These are phyloP conservation scores for Crucibulum laeve DNA, from an alignment of 768 basidiomycete genomes.

Conservation along the genomic window DNA sequence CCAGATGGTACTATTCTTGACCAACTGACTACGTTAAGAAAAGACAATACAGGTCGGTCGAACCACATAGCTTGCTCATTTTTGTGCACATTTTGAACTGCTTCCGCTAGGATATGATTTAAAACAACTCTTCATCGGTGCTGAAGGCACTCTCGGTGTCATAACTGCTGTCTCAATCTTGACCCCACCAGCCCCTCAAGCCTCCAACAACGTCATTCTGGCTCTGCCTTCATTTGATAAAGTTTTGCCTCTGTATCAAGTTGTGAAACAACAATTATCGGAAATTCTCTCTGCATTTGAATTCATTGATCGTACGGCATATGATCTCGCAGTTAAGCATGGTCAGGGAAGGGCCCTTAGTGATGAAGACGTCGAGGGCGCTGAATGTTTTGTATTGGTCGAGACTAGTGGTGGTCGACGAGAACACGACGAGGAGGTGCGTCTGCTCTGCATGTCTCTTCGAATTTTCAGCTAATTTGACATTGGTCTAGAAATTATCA, in stretches of 20 bases:
- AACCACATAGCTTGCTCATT: not conserved
- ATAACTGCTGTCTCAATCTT: slow-evolving; percentile 95
- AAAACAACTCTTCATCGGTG: slow-evolving; percentile 97
- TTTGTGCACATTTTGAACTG: slow-evolving; percentile 3
- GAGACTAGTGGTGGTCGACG: slow-evolving; percentile 93
- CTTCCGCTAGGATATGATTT: slow-evolving; percentile 95
- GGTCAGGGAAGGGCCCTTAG: slow-evolving; percentile 75
- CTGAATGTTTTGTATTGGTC: slow-evolving; percentile 86
- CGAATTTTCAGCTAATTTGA: not conserved
- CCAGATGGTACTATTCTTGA: slow-evolving; percentile 92
- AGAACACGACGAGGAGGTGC: slow-evolving; percentile 91
- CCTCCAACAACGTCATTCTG: slow-evolving; percentile 89
- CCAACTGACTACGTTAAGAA: slow-evolving; percentile 84
- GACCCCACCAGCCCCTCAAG: slow-evolving; percentile 76
- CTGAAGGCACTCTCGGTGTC: slow-evolving; percentile 94
- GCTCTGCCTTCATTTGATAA: slow-evolving; percentile 85
- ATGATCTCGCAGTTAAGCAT: slow-evolving; percentile 80
- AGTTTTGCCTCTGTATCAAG: slow-evolving; percentile 80
- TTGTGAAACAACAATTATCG: slow-evolving; percentile 76
- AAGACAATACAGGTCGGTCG: slow-evolving; percentile 89
- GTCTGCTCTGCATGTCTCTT: slow-evolving; percentile 5
- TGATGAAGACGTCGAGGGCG: slow-evolving; percentile 69
- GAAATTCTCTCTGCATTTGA: slow-evolving; percentile 98
- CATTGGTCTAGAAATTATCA: slow-evolving; percentile 67
- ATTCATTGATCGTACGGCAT: slow-evolving; percentile 86